These are phyloP conservation scores for Botrytis porri DNA, from an alignment of 2,329 filamentous ascomycete species.

Conservation along the genomic window DNA sequence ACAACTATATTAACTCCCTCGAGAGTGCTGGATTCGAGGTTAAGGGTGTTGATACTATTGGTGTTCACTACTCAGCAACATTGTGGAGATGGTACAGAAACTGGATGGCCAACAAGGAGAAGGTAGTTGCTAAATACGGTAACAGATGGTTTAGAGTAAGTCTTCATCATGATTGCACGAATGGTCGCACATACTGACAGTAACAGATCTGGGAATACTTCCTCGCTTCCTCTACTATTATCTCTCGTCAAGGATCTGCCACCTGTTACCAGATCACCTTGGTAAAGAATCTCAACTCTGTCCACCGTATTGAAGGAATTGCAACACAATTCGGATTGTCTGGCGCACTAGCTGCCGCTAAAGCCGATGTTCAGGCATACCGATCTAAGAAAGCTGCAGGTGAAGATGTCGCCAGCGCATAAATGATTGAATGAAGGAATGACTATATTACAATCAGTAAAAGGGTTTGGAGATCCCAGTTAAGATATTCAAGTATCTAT, in stretches of 20 bases:
- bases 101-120: conserved; percentile 91
- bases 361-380: conserved; percentile 28
- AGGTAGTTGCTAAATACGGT: conserved; percentile 93
- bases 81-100: conserved; percentile 99
- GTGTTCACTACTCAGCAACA: conserved; percentile 95
- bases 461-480: background rate
- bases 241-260: conserved; percentile 70
- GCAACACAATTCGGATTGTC: conserved; percentile 61
- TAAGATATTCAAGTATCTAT: background rate
- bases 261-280: conserved; percentile 77
- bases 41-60: conserved; percentile 88
- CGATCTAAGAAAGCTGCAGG: conserved; percentile 12
- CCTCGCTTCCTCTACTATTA: conserved; percentile 72
- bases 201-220: conserved; percentile 78
- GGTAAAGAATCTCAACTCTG: conserved; percentile 82
- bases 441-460: background rate
- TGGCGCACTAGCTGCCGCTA: conserved; percentile 52
- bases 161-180: conserved; percentile 27
- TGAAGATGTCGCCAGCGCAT: conserved; percentile 13
- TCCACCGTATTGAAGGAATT: conserved; percentile 72
- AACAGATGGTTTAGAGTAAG: conserved; percentile 90
- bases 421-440: conserved; percentile 11
- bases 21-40: conserved; percentile 88
- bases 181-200: conserved; percentile 22
- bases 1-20: conserved; percentile 78